Conservation (phyloP, 2,329 filamentous ascomycete genomes). For the Biscogniauxia sp. region DNA sequence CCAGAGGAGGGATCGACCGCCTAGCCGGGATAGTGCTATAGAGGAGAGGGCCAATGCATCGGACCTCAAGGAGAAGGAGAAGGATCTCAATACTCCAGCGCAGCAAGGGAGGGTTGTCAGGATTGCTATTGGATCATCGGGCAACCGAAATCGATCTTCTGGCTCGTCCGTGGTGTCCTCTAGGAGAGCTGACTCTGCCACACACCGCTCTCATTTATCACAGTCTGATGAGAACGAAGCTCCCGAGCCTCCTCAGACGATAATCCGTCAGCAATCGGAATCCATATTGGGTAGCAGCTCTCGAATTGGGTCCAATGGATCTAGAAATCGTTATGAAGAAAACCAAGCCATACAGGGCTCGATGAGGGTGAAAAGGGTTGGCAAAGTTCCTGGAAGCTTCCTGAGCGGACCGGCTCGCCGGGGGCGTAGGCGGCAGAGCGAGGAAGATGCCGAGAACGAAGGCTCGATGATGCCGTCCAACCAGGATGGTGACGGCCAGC, state of each 20-base stretch:
- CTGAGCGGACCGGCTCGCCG: constrained; percentile 76
- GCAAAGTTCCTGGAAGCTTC: constrained; percentile 73
- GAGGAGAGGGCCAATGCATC: constrained; percentile 39
- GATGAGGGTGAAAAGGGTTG: constrained; percentile 73
- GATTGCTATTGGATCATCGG: constrained; percentile 52
- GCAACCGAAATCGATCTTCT: constrained; percentile 37
- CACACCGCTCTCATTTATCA: constrained; percentile 33
- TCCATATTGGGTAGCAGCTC: constrained; percentile 52
- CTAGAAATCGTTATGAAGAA: constrained; percentile 56
- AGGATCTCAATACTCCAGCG: constrained; percentile 53
- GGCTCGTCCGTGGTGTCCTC: constrained; percentile 37
- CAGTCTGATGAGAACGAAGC: constrained; percentile 41
- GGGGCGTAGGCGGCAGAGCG: constrained; percentile 65
- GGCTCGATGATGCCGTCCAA: constrained; percentile 39
- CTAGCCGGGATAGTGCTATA: constrained; percentile 40
- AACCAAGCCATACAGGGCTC: constrained; percentile 68
- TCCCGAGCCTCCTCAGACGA: constrained; percentile 49
- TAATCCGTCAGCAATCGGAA: constrained; percentile 45
- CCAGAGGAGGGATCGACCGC: constrained; percentile 36
- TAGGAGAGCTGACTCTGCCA: constrained; percentile 31
- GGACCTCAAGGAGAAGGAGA: constrained; percentile 32
- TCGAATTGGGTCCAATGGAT: constrained; percentile 49
- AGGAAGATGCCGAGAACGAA: constrained; percentile 59
- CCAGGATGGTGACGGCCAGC: constrained; percentile 44
- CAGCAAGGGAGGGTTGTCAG: constrained; percentile 53